Conservation (phyloP, 2,329 filamentous ascomycete species). For the Aspergillus melleus region DNA sequence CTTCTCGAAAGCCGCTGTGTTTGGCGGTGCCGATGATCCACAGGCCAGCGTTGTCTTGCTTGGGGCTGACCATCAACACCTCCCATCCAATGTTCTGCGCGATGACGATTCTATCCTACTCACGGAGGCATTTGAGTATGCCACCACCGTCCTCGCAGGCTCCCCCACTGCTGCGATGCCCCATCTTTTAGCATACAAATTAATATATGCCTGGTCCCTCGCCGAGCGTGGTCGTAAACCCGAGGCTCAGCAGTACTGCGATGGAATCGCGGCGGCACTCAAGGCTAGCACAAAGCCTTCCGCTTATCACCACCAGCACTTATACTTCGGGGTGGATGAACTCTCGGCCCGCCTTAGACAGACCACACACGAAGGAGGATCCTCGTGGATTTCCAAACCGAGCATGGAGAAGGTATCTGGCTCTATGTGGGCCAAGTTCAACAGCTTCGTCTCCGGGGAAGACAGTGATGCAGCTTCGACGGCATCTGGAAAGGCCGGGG, state of each 20-base stretch:
- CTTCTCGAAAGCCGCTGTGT: constrained; percentile 72
- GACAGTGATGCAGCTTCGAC: constrained; percentile 68
- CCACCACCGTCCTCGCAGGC: constrained; percentile 67
- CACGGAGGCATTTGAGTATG: constrained; percentile 96
- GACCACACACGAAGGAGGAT: constrained; percentile 76
- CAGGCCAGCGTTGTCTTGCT: constrained; percentile 77
- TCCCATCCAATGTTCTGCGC: constrained; percentile 69
- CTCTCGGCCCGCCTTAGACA: constrained; percentile 79
- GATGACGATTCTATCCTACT: constrained; percentile 86
- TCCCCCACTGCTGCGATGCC: constrained; percentile 63
- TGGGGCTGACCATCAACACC: constrained; percentile 75
- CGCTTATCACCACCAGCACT: constrained; percentile 75
- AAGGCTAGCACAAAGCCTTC: constrained; percentile 80
- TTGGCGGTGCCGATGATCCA: constrained; percentile 81
- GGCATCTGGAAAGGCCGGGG: constrained; percentile 57
- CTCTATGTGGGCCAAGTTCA: constrained; percentile 88
- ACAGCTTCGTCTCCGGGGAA: constrained; percentile 92
- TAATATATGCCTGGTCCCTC: constrained; percentile 80
- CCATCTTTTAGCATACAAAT: constrained; percentile 86
- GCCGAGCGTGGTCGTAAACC: constrained; percentile 79
- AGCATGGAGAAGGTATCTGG: constrained; percentile 95
- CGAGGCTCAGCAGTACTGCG: constrained; percentile 89
- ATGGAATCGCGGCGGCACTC: constrained; percentile 73
- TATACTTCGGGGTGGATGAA: constrained; percentile 79
- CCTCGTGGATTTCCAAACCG: constrained; percentile 90